These are phyloP conservation scores for Poa pratensis DNA, from an alignment of 176 grass and related monocot genomes.

Conservation along the genomic window DNA sequence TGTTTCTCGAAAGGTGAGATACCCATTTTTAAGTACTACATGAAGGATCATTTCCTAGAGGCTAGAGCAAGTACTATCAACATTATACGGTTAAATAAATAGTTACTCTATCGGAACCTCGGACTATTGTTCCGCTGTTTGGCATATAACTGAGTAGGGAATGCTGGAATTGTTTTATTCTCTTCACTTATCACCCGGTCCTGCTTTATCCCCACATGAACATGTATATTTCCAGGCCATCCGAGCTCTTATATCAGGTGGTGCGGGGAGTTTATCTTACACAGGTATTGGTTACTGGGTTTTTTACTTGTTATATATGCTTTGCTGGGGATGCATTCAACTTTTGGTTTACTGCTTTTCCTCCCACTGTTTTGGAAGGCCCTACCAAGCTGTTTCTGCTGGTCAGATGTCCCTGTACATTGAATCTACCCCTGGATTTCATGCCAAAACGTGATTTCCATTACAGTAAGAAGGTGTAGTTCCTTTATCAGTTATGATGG, in stretches of 20 bases:
- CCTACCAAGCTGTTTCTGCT: slow-evolving; percentile 87
- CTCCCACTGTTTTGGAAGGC: slow-evolving; percentile 51
- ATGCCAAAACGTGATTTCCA: slow-evolving; percentile 87
- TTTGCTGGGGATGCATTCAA: slow-evolving; percentile 10
- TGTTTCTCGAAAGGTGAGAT: slow-evolving; percentile 84
- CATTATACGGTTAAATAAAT: not conserved
- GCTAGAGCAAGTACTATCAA: slow-evolving; percentile 11
- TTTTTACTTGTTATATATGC: slow-evolving; percentile 17
- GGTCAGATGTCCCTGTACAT: slow-evolving; percentile 66
- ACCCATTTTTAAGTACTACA: slow-evolving; percentile 11
- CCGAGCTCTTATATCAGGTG: slow-evolving; percentile 77
- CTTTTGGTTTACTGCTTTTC: slow-evolving; percentile 30
- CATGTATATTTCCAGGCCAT: slow-evolving; percentile 67
- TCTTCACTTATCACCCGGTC: not conserved
- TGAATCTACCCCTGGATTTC: slow-evolving; percentile 82
- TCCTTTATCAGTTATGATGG: slow-evolving; percentile 26
- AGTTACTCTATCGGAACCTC: not conserved
- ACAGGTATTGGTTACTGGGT: slow-evolving; percentile 54
- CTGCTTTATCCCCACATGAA: slow-evolving; percentile 6
- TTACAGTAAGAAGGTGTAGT: slow-evolving; percentile 82
- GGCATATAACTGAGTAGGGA: not conserved
- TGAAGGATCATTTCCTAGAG: slow-evolving; percentile 13
- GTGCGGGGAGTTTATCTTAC: slow-evolving; percentile 81
- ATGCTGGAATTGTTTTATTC: slow-evolving; percentile 21
- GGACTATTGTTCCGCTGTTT: slow-evolving; percentile 14